Evolutionary conservation across 139 green algal genomes (phyloP), one percentile per base, ranked within the genome.

Genomic region (Volvox reticuliferus): DNA sequence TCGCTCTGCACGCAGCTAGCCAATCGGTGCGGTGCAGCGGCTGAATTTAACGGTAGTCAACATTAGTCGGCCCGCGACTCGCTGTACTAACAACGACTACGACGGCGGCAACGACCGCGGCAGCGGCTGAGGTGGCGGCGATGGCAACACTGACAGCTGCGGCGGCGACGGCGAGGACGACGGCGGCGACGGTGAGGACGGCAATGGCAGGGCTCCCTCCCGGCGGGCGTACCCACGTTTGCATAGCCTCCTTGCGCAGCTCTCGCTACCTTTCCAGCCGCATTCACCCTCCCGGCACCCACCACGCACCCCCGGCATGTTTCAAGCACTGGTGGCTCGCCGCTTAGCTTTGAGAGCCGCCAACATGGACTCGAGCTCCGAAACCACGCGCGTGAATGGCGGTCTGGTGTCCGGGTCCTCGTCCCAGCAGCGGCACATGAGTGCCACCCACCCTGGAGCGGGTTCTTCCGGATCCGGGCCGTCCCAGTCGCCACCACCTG

Each of bases 401-500:
- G 96, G 96, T 0, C 96, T 91, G 17, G 81, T 24, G 17, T 84
- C 73, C 16, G 94, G 91, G 21, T 79, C 44, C 68, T 96, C 91
- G 2, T 69, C 79, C 95, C 94, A 97, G 91, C 96, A 97, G 37
- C 92, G 90, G 88, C 93, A 78, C 78, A 97, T 93, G 16, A 97
- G 92, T 24, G 0, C 87, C 18, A 85, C 28, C 93, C 94, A 98
- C 44, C 96, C 96, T 0, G 93, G 89, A 0, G 92, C 93, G 17
- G 93, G 95, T 92, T 98, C 92, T 9, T 82, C 61, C 1, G 63
- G 32, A 20, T 37, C n/a, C 19, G 94, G 91, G 35, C 92, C 93
- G n/a, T 98, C 96, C 94, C 95, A 98, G 30, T 97, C 95, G 0
- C 92, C 55, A 19, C 65, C 71, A 62, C 93, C 93, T 95, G 91